Conservation (phyloP, 164 flowering plant genomes). For the Liquidambar formosana region DNA sequence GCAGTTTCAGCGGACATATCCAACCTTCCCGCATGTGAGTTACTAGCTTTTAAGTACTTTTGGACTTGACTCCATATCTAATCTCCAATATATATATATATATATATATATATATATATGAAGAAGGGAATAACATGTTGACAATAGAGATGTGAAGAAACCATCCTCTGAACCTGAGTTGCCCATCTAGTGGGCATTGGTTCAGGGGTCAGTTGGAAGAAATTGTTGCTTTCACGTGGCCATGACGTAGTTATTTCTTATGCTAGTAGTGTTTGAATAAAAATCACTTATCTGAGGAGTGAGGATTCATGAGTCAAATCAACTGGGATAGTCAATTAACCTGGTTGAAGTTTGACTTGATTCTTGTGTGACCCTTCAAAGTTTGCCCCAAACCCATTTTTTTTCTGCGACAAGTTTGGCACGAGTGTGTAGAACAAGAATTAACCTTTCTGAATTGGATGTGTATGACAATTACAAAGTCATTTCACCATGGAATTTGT, state of each 20-base stretch:
- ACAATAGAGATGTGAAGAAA: neutral
- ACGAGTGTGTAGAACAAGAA: too few species aligned
- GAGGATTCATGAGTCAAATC: neutral
- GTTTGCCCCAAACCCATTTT: neutral
- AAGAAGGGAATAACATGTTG: too few species aligned
- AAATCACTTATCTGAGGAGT: neutral
- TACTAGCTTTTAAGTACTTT: neutral
- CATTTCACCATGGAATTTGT: too few species aligned
- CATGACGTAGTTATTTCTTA: neutral
- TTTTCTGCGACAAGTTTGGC: neutral
- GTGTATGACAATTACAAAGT: neutral
- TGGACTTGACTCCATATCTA: neutral
- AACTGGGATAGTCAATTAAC: neutral
- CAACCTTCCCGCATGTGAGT: slow-evolving; percentile 94
- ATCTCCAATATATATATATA: too few species aligned
- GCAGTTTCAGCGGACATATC: slow-evolving; percentile 97
- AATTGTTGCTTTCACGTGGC: neutral
- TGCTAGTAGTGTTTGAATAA: too few species aligned
- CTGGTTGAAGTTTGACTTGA: neutral
- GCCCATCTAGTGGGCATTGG: neutral
- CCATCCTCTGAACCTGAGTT: neutral
- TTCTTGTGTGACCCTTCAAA: neutral
- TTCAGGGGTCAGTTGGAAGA: neutral
- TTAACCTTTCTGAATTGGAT: too few species aligned
- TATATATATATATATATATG: too few species aligned